Evolutionary conservation across 805 yeast genomes (phyloP).

Genomic region (Lipomyces spencermartinsiae): DNA sequence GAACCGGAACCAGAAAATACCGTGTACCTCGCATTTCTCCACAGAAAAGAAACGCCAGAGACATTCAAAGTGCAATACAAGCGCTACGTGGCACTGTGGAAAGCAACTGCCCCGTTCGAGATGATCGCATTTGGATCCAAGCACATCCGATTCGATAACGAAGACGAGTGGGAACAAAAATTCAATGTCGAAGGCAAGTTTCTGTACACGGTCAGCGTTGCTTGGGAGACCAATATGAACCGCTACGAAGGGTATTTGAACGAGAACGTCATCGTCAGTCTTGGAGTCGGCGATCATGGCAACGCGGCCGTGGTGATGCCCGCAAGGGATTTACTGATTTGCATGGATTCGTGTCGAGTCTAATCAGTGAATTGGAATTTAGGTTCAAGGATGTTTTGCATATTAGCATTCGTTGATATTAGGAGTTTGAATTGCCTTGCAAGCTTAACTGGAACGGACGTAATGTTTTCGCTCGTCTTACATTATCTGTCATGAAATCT

Average conservation of each 20-base stretch:
- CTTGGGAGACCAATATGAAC: constrained; percentile 35
- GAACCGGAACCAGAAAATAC: constrained; percentile 32
- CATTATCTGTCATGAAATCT: background rate
- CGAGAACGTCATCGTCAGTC: constrained; percentile 29
- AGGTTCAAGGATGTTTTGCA: background rate
- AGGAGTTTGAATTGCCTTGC: background rate
- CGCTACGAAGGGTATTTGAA: constrained; percentile 37
- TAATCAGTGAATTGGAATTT: background rate
- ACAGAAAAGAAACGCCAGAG: constrained; percentile 25
- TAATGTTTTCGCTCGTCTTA: background rate
- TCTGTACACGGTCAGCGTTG: constrained; percentile 33
- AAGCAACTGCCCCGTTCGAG: constrained; percentile 31
- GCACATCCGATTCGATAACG: constrained; percentile 33
- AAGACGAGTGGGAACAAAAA: constrained; percentile 35
- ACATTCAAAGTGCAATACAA: constrained; percentile 29
- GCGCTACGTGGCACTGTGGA: constrained; percentile 35
- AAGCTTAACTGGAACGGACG: background rate
- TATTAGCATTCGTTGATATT: background rate
- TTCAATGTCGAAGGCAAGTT: constrained; percentile 37
- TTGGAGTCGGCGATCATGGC: constrained; percentile 37
- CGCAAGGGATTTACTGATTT: constrained; percentile 29
- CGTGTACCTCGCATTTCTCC: constrained; percentile 32
- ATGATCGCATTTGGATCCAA: constrained; percentile 23
- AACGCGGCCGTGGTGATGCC: constrained; percentile 36
- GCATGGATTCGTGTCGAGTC: constrained; percentile 4